Evolutionary conservation across 2,329 filamentous ascomycete species (phyloP).

Genomic region (Chaetomium olivaceum): DNA sequence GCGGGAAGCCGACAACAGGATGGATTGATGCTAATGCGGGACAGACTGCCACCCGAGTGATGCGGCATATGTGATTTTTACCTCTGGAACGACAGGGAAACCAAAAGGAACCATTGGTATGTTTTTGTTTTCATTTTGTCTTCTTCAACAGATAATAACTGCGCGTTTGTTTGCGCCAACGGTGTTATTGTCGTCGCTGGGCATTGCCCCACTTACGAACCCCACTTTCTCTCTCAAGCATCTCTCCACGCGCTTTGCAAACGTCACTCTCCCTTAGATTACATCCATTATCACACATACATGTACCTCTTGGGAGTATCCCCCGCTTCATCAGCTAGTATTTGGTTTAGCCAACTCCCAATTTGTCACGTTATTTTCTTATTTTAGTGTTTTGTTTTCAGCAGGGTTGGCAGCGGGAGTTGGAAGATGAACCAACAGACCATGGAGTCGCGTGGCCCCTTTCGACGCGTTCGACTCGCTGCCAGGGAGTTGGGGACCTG

Average conservation of each 20-base stretch:
- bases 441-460: not conserved
- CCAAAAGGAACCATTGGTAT: constrained; percentile 47
- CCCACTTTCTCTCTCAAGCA: no score
- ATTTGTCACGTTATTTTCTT: not conserved
- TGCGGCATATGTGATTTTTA: constrained; percentile 49
- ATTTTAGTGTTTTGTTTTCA: not conserved
- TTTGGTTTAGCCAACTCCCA: not conserved
- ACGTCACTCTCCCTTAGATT: no score
- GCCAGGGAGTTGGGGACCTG: not conserved
- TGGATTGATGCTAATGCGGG: not conserved
- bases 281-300: not conserved
- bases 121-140: not conserved
- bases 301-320: not conserved
- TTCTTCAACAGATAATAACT: constrained; percentile 5
- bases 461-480: not conserved
- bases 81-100: constrained; percentile 53
- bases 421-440: not conserved
- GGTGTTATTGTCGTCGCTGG: not conserved
- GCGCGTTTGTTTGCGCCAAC: not conserved
- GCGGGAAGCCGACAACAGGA: not conserved
- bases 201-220: not conserved
- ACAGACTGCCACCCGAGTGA: constrained; percentile 15
- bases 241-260: not conserved
- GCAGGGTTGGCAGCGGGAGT: not conserved
- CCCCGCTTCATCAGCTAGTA: not conserved